Evolutionary conservation across 495 filamentous ascomycete genomes (phyloP).

Genomic region (Amphirosellinia nigrospora): DNA sequence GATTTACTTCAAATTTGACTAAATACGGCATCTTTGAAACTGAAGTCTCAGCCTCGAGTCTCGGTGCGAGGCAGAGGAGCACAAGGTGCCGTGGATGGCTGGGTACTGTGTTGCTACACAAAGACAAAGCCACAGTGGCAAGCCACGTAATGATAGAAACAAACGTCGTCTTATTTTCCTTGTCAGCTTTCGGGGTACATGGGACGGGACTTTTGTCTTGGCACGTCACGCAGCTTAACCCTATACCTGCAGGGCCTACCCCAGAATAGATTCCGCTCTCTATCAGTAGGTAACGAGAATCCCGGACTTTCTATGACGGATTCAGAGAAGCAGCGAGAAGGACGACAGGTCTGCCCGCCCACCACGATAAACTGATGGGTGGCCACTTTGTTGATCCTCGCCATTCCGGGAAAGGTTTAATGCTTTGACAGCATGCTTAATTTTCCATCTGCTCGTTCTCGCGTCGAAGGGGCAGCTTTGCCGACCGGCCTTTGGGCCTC

Average conservation of each 20-base stretch:
- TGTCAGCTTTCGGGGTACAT: neutral
- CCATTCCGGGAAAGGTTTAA: neutral
- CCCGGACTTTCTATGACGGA: neutral
- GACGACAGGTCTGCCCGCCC: neutral
- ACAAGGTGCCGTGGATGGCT: neutral
- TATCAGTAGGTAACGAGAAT: neutral
- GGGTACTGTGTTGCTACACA: neutral
- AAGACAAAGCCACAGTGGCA: neutral
- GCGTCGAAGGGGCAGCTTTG: constrained; percentile 25
- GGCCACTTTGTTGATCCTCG: neutral
- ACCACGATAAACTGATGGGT: neutral
- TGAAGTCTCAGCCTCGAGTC: neutral
- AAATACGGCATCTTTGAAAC: neutral
- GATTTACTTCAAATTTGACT: neutral
- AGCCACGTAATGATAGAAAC: constrained; percentile 1
- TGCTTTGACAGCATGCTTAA: neutral
- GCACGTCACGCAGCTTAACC: constrained; percentile 3
- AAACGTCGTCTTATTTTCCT: neutral
- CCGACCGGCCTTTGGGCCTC: constrained; percentile 31
- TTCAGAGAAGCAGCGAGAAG: neutral
- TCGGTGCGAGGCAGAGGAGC: neutral
- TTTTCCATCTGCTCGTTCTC: constrained; percentile 1
- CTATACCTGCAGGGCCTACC: neutral
- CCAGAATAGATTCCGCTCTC: neutral
- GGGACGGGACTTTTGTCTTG: neutral